These are phyloP conservation scores for Fusarium sp. DNA, from an alignment of 2,329 filamentous ascomycete genomes.

Conservation along the genomic window DNA sequence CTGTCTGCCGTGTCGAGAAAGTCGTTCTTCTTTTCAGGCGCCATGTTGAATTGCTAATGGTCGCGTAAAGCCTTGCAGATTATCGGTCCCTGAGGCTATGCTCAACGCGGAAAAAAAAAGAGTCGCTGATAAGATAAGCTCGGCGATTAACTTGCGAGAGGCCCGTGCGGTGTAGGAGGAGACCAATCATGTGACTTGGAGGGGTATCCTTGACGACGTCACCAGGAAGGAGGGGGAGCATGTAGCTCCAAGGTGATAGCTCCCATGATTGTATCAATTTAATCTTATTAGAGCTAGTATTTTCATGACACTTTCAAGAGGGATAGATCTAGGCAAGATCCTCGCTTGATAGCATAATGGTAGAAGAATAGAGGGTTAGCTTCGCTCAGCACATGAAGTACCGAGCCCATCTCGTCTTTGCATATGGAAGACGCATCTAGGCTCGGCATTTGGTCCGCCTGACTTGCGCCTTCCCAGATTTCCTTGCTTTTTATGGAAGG, in stretches of 20 bases:
- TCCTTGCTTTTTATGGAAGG: conserved; percentile 8
- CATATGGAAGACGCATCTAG: too few species aligned
- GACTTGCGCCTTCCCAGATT: too few species aligned
- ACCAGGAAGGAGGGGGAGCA: conserved; percentile 16
- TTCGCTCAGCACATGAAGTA: too few species aligned
- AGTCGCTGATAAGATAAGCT: conserved; percentile 47
- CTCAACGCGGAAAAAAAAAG: conserved; percentile 43
- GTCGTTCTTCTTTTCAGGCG: conserved; percentile 79
- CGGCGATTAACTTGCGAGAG: neutral
- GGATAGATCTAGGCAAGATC: too few species aligned
- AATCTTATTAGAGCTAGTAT: neutral
- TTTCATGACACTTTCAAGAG: too few species aligned
- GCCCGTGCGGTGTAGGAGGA: neutral
- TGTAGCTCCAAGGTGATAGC: neutral
- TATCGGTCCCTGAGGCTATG: conserved; percentile 23
- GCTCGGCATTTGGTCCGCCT: neutral
- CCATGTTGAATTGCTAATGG: conserved; percentile 63
- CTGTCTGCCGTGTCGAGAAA: conserved; percentile 76
- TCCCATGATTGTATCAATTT: neutral
- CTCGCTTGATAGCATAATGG: too few species aligned
- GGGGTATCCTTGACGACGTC: conserved; percentile 35
- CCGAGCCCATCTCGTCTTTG: too few species aligned
- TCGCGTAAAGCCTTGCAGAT: conserved; percentile 8
- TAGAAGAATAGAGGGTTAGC: too few species aligned
- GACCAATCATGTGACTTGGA: conserved; percentile 40